These are phyloP conservation scores for Kurtzmaniella quercitrusa DNA, from an alignment of 1,139 yeast genomes.

Conservation along the genomic window DNA sequence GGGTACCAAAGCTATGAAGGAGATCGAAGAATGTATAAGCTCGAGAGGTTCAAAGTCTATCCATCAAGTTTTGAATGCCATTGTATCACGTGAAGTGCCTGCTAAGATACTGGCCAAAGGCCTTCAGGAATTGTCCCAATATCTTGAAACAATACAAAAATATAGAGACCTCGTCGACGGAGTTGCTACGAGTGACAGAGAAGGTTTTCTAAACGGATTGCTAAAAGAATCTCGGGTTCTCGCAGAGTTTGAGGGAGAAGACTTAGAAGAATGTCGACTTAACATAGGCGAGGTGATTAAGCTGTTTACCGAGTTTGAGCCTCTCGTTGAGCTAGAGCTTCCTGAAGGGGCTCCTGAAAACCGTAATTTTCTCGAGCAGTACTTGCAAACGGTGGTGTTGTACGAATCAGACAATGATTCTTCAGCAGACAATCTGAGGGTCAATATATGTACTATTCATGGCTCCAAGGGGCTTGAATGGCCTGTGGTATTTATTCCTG, in stretches of 20 bases:
- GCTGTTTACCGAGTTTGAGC: conserved; percentile 36
- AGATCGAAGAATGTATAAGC: conserved; percentile 22
- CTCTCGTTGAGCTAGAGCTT: conserved; percentile 51
- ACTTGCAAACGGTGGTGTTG: conserved; percentile 60
- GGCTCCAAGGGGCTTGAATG: conserved; percentile 93
- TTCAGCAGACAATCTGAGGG: conserved; percentile 11
- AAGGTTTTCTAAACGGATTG: conserved; percentile 22
- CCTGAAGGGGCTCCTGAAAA: conserved; percentile 28
- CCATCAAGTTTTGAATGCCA: not conserved
- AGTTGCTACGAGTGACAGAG: conserved; percentile 7
- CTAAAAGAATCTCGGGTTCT: conserved; percentile 27
- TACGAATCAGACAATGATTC: conserved; percentile 31
- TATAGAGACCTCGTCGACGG: conserved; percentile 17
- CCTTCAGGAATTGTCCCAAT: conserved; percentile 18
- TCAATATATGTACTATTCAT: conserved; percentile 71
- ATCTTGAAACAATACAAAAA: conserved; percentile 26
- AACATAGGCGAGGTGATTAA: conserved; percentile 44
- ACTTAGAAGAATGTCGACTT: conserved; percentile 19
- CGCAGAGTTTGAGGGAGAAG: conserved; percentile 23
- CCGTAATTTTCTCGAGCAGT: conserved; percentile 40
- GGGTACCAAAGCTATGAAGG: conserved; percentile 55
- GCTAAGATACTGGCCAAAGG: conserved; percentile 13
- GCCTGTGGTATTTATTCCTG: conserved; percentile 86
- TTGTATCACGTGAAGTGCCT: conserved; percentile 2
- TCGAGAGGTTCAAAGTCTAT: not conserved